These are phyloP conservation scores for Acacia acuminata DNA, from an alignment of 306 rosid genomes.

Conservation along the genomic window DNA sequence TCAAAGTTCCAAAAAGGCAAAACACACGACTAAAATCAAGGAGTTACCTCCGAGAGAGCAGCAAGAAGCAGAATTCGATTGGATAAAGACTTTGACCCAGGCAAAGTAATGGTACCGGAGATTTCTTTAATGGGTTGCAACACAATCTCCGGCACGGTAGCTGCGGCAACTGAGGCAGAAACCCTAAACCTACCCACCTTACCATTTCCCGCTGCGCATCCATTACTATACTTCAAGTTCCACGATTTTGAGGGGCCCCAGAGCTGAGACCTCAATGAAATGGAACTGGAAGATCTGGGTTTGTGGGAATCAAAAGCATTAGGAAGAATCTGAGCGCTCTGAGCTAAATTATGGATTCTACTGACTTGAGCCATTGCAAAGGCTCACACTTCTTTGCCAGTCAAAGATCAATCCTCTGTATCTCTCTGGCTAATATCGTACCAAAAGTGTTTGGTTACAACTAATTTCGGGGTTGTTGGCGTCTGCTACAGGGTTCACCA, in stretches of 20 bases:
- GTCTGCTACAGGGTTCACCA: not conserved
- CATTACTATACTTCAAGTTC: conserved; percentile 49
- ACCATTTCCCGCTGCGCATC: conserved; percentile 24
- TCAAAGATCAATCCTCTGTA: not conserved
- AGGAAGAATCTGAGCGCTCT: conserved; percentile 47
- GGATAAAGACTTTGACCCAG: conserved; percentile 93
- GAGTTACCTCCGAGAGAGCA: conserved; percentile 92
- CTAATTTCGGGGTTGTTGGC: not conserved
- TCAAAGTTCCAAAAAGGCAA: conserved; percentile 6
- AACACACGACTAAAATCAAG: not conserved
- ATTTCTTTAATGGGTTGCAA: conserved; percentile 89
- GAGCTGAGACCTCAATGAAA: conserved; percentile 54
- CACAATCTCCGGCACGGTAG: conserved; percentile 80
- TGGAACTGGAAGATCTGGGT: conserved; percentile 54
- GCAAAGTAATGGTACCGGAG: conserved; percentile 80
- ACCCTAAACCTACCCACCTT: conserved; percentile 39
- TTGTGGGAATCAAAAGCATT: conserved; percentile 45
- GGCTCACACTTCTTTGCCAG: not conserved
- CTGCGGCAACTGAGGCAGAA: conserved; percentile 65
- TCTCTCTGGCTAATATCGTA: not conserved
- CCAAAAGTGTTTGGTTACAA: not conserved
- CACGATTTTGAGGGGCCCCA: conserved; percentile 49
- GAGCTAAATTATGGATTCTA: conserved; percentile 67
- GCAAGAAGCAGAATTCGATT: conserved; percentile 94
- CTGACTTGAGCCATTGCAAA: conserved; percentile 3